Evolutionary conservation across 176 grass and related monocot genomes (phyloP).

Genomic region (Avena insularis): DNA sequence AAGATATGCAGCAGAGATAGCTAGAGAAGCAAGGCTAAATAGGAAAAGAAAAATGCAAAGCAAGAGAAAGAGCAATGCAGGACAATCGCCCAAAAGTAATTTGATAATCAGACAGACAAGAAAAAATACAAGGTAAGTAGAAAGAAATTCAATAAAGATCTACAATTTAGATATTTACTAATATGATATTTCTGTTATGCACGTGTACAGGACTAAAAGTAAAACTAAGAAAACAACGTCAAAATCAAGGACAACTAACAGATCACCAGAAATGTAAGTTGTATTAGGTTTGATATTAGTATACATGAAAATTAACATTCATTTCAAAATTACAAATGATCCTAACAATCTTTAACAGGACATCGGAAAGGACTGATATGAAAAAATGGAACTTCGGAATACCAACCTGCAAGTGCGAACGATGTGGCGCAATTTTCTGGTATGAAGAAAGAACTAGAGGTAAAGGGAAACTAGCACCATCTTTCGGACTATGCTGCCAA

Average conservation of each 20-base stretch:
- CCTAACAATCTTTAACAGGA: background rate
- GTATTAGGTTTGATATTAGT: too few species aligned
- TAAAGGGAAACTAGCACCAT: background rate
- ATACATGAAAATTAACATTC: too few species aligned
- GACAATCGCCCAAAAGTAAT: too few species aligned
- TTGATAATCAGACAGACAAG: background rate
- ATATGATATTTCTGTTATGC: background rate
- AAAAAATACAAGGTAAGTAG: background rate
- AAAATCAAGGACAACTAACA: background rate
- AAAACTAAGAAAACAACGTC: background rate
- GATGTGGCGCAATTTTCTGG: constrained; percentile 30
- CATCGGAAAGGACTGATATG: background rate
- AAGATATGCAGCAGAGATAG: background rate
- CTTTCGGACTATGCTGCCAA: constrained; percentile 5
- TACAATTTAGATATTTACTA: background rate
- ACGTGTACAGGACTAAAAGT: background rate
- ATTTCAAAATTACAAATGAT: background rate
- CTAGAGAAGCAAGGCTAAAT: background rate
- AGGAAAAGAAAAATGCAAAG: background rate
- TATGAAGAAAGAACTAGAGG: constrained; percentile 13
- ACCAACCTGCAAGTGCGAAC: constrained; percentile 29
- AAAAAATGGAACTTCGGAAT: constrained; percentile 37
- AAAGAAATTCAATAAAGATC: background rate
- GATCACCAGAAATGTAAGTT: background rate
- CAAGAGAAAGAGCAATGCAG: background rate